Percentiles rank a stretch among this genome's conserved stretches.
These are phyloP conservation scores for Juglanconis oblonga DNA, from an alignment of 2,329 filamentous ascomycete species.

Conservation along the genomic window DNA sequence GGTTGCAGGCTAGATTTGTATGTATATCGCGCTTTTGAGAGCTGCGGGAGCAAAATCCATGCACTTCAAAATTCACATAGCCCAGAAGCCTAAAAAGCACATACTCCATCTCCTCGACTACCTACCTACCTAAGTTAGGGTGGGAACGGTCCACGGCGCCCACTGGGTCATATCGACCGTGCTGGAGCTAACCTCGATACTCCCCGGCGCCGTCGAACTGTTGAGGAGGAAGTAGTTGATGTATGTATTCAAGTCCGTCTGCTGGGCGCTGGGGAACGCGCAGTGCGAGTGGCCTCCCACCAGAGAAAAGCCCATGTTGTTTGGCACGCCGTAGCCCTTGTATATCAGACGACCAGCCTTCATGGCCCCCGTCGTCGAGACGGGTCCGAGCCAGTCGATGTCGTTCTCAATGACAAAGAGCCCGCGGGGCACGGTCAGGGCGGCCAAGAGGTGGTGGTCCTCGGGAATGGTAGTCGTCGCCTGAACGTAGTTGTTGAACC, in stretches of 20 bases:
- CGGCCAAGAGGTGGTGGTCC: slow-evolving; percentile 58
- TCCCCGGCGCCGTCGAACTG: slow-evolving; percentile 29
- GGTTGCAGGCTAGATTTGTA: background rate
- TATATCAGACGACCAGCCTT: slow-evolving; percentile 52
- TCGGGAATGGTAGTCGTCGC: slow-evolving; percentile 46
- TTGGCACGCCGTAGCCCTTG: slow-evolving; percentile 48
- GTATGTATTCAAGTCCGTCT: slow-evolving; percentile 49
- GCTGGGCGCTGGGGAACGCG: slow-evolving; percentile 50
- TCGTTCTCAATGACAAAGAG: slow-evolving; percentile 57
- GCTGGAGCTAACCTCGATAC: slow-evolving; percentile 36
- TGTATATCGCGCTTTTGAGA: background rate
- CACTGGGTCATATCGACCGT: slow-evolving; percentile 37
- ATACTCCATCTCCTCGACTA: background rate
- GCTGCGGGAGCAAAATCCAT: background rate
- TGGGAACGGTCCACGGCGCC: slow-evolving; percentile 39
- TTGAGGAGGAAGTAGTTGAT: slow-evolving; percentile 53
- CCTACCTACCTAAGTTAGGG: slow-evolving; percentile 26
- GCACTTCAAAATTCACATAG: too few relatives aligned
- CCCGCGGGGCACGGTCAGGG: slow-evolving; percentile 53
- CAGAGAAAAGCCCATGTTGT: slow-evolving; percentile 57
- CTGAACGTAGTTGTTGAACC: slow-evolving; percentile 50
- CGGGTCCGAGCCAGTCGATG: slow-evolving; percentile 57
- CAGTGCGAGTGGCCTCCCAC: slow-evolving; percentile 54
- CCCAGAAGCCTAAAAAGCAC: background rate
- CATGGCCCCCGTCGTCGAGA: slow-evolving; percentile 57